Evolutionary conservation across 169 alveolate genomes (phyloP).

Genomic region (Plasmodium malariae): DNA sequence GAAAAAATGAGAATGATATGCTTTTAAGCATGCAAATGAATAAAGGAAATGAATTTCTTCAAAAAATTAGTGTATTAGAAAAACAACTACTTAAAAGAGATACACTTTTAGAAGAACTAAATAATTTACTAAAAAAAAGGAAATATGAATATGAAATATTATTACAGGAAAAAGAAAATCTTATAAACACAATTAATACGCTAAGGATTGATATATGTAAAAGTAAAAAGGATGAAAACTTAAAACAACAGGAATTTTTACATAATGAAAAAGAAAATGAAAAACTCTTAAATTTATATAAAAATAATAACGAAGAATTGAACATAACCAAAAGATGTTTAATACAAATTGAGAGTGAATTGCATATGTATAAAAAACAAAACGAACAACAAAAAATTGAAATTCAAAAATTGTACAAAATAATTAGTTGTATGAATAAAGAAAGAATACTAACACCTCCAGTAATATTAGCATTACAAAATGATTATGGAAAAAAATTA

Average conservation of each 20-base stretch:
- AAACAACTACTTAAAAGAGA: constrained; percentile 75
- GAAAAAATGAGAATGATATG: constrained; percentile 60
- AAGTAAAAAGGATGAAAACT: constrained; percentile 28
- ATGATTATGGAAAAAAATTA: constrained; percentile 18
- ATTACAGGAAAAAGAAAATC: constrained; percentile 69
- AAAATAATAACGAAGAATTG: constrained; percentile 77
- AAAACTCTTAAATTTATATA: constrained; percentile 57
- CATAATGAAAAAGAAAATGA: constrained; percentile 71
- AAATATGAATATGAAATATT: constrained; percentile 69
- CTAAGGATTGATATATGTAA: constrained; percentile 60
- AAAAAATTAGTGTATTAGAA: constrained; percentile 67
- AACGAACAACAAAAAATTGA: constrained; percentile 76
- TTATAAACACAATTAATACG: constrained; percentile 52
- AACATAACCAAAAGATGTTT: constrained; percentile 73
- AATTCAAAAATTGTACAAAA: constrained; percentile 67
- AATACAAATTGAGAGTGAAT: constrained; percentile 75
- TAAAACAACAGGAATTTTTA: constrained; percentile 58
- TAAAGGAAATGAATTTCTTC: constrained; percentile 61
- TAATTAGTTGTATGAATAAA: constrained; percentile 69
- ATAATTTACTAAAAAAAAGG: constrained; percentile 68
- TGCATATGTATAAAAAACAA: constrained; percentile 73
- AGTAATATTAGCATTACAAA: constrained; percentile 63
- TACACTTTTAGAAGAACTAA: constrained; percentile 73
- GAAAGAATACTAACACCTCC: constrained; percentile 71
- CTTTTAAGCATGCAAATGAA: constrained; percentile 62